Evolutionary conservation across 495 filamentous ascomycete species (phyloP), one percentile per base, ranked within the genome.

Genomic region (Aspergillus sparsus): DNA sequence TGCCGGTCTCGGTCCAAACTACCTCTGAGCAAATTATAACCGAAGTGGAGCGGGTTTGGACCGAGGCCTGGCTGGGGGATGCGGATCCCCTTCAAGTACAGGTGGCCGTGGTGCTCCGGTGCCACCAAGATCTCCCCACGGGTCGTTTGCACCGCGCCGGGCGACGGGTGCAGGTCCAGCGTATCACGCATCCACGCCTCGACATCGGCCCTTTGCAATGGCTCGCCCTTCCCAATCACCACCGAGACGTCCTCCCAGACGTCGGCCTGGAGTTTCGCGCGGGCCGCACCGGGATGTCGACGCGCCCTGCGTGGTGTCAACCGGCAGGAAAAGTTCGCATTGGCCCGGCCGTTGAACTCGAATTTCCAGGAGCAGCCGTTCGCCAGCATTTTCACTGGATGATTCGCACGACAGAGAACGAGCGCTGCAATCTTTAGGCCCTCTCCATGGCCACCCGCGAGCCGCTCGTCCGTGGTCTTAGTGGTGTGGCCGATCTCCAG

Each of bases 391-490:
- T 41, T 18, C 3, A 63, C 55, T 0, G 34, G 55, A 34, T 59
- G 33, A 1, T 27, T 33, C 2, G 6, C 31, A 6, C 55, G 55
- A 3, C 35, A 11, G 13, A 63, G 32, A 3, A 59, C 50, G 42
- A 64, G 16, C 32, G 51, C 57, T 2, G 62, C 62, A 35, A 64
- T 36, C 21, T 60, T 64, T 15, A 64, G 44, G 6, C 62, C 62
- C 12, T 64, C 57, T n/a, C n/a, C n/a, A n/a, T n/a, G n/a, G n/a
- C n/a, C n/a, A n/a, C 5, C 62, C 62, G 41, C 13, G 41, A 45
- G 41, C 41, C 41, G 7, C 7, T 45, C 41, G 16, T 45, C n/a
- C n/a, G n/a, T n/a, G n/a, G n/a, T n/a, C n/a, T n/a, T n/a, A n/a
- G n/a, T n/a, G n/a, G n/a, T n/a, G n/a, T n/a, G n/a, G n/a, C n/a